Conservation (phyloP, 768 basidiomycete genomes). For the Astraeus odoratus region DNA sequence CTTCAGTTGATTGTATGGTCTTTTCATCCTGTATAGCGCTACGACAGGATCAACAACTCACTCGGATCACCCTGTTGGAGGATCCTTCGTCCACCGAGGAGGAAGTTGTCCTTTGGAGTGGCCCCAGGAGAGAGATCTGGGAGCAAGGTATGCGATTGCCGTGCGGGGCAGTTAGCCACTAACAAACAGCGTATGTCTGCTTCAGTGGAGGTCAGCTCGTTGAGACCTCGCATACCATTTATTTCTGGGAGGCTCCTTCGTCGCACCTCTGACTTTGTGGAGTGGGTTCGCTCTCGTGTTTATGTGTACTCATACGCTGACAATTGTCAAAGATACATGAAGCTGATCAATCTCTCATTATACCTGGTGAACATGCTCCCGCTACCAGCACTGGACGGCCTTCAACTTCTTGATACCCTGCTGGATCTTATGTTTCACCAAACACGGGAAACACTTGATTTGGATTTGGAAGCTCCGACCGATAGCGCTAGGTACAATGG, state of each 20-base stretch:
- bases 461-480: constrained; percentile 19
- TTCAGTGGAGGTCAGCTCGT: constrained; percentile 46
- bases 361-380: constrained; percentile 82
- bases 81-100: neutral
- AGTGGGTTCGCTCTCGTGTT: constrained; percentile 37
- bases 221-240: constrained; percentile 31
- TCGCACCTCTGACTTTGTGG: constrained; percentile 34
- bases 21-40: constrained; percentile 48
- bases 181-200: neutral
- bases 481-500: neutral
- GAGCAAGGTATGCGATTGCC: constrained; percentile 48
- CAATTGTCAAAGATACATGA: constrained; percentile 44
- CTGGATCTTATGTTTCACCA: constrained; percentile 17
- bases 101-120: constrained; percentile 64
- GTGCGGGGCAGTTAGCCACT: neutral
- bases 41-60: constrained; percentile 39
- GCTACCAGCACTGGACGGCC: constrained; percentile 64
- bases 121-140: constrained; percentile 56
- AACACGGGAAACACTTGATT: neutral
- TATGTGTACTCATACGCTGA: neutral
- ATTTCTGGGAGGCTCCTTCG: constrained; percentile 20
- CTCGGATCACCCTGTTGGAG: constrained; percentile 45
- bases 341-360: constrained; percentile 65
- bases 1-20: constrained; percentile 30
- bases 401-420: constrained; percentile 41